phyloP scores from a whole-genome alignment of 345 rosid genomes.

The Eucalyptus erythrocorys region DNA sequence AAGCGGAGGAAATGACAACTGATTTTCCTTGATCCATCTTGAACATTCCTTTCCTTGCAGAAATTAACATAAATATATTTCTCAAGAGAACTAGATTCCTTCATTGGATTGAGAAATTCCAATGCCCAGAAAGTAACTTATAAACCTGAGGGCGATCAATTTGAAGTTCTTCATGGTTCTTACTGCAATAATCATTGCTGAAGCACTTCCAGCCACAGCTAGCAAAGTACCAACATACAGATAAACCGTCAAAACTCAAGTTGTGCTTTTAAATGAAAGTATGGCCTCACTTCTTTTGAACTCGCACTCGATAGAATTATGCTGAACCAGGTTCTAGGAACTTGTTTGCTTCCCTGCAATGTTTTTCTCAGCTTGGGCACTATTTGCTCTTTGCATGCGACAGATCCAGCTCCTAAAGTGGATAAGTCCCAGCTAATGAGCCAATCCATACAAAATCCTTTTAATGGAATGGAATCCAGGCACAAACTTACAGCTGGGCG shows the following conservation, averaged over 20 bases:
- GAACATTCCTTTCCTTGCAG: not conserved
- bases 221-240: not conserved
- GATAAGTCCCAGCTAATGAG: not conserved
- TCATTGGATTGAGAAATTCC: not conserved
- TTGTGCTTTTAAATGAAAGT: not conserved
- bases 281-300: not conserved
- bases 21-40: not conserved
- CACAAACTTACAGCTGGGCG: not conserved
- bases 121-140: not conserved
- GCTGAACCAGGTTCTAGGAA: not conserved
- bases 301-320: not conserved
- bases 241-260: not conserved
- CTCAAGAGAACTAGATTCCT: not conserved
- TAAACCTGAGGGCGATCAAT: not conserved
- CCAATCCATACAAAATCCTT: not conserved
- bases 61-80: not conserved
- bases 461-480: not conserved
- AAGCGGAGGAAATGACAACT: not conserved
- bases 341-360: not conserved
- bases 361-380: not conserved
- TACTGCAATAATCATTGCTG: not conserved
- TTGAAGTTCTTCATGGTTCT: not conserved
- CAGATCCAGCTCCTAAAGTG: not conserved
- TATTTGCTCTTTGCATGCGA: not conserved
- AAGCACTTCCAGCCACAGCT: not conserved